Evolutionary conservation across 2,329 filamentous ascomycete species (phyloP).

Genomic region (Aspergillus neotritici): DNA sequence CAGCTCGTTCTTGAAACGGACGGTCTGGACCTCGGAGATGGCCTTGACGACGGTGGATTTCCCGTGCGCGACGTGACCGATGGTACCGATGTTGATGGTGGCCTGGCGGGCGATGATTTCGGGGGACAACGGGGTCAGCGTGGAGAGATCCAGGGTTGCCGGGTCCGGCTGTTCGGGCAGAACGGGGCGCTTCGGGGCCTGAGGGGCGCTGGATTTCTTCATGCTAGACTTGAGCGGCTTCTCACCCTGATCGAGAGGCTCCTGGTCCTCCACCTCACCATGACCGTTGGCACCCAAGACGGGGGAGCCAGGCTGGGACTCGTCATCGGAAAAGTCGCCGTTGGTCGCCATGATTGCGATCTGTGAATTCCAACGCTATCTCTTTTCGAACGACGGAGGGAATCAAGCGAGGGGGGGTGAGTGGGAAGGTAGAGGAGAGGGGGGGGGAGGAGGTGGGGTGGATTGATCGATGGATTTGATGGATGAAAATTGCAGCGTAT

Average conservation of each 20-base stretch:
- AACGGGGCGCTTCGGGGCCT: slow-evolving; percentile 53
- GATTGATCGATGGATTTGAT: slow-evolving; percentile 19
- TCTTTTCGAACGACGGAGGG: slow-evolving; percentile 2
- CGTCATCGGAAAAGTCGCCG: slow-evolving; percentile 51
- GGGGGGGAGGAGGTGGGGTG: slow-evolving; percentile 7
- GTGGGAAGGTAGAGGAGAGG: slow-evolving; percentile 6
- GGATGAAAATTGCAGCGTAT: slow-evolving; percentile 33
- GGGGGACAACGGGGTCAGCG: slow-evolving; percentile 77
- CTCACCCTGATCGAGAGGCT: slow-evolving; percentile 58
- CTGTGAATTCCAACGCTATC: neutral
- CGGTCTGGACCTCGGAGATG: slow-evolving; percentile 97
- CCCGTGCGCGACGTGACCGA: slow-evolving; percentile 97
- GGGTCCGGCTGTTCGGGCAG: slow-evolving; percentile 91
- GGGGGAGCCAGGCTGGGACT: slow-evolving; percentile 52
- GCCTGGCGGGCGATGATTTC: slow-evolving; percentile 98
- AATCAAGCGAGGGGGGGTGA: slow-evolving; percentile 3
- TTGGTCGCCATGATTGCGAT: slow-evolving; percentile 50
- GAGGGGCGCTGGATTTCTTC: slow-evolving; percentile 63
- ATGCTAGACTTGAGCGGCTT: slow-evolving; percentile 76
- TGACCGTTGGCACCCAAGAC: slow-evolving; percentile 50
- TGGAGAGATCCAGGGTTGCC: slow-evolving; percentile 75
- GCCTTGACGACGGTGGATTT: slow-evolving; percentile 99
- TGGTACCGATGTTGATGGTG: slow-evolving; percentile 98
- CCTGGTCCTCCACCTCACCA: slow-evolving; percentile 70
- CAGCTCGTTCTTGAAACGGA: slow-evolving; percentile 99